These are phyloP conservation scores for Paraphaeosphaeria sporulosa DNA, from an alignment of 2,329 filamentous ascomycete genomes.

Conservation along the genomic window DNA sequence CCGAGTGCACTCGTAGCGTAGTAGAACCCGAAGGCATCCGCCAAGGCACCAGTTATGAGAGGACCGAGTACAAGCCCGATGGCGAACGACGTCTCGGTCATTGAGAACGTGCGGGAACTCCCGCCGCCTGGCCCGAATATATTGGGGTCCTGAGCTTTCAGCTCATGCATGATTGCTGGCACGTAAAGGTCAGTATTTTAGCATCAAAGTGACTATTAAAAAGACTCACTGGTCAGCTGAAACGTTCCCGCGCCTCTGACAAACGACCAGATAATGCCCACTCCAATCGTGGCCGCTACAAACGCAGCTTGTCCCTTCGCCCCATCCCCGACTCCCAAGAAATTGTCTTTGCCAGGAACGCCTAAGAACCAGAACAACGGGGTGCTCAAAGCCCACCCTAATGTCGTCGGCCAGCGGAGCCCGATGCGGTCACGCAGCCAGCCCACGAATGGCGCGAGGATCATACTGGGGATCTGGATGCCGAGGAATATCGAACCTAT, in stretches of 20 bases:
- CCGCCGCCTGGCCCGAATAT: constrained; percentile 1
- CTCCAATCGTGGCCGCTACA: background rate
- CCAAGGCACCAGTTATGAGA: background rate
- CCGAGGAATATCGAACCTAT: constrained; percentile 5
- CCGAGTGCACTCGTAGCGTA: constrained; percentile 1
- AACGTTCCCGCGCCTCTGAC: constrained; percentile 4
- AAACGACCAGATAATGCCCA: background rate
- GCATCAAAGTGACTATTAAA: background rate
- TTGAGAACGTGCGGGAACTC: constrained; percentile 4
- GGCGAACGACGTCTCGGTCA: constrained; percentile 3
- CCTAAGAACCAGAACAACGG: constrained; percentile 4
- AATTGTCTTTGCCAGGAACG: background rate
- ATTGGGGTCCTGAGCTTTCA: background rate
- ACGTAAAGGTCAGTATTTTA: background rate
- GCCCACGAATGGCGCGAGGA: constrained; percentile 5
- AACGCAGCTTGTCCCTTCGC: background rate
- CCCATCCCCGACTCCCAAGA: background rate
- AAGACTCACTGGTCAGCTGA: background rate
- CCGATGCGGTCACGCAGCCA: constrained; percentile 1
- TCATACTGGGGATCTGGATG: constrained; percentile 5
- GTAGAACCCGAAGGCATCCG: constrained; percentile 4
- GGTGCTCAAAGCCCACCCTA: background rate
- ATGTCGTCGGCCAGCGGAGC: constrained; percentile 1
- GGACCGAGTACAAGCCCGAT: constrained; percentile 3
- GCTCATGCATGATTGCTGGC: background rate